These are phyloP conservation scores for Apophysomyces variabilis DNA, from an alignment of 371 early-diverging fungal genomes.

Conservation along the genomic window DNA sequence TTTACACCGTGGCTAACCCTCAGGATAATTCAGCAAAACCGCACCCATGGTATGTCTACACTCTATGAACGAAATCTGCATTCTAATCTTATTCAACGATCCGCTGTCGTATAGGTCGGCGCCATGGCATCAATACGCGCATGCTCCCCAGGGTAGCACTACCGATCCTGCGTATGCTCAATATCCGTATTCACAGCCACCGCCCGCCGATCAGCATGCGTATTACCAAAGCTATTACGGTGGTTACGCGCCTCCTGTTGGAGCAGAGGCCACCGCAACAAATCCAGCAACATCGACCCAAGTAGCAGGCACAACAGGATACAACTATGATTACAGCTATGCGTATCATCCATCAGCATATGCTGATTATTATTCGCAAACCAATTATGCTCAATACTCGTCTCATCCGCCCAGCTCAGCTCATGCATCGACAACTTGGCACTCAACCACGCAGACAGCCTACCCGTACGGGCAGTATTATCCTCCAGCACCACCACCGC, in stretches of 20 bases:
- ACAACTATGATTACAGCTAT: slow-evolving; percentile 29
- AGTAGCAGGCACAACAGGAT: slow-evolving; percentile 13
- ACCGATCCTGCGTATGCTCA: slow-evolving; percentile 28
- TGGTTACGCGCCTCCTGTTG: slow-evolving; percentile 23
- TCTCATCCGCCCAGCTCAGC: slow-evolving; percentile 17
- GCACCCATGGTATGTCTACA: slow-evolving; percentile 28
- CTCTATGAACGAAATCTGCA: not conserved
- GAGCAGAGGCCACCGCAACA: slow-evolving; percentile 12
- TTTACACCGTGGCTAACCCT: slow-evolving; percentile 26
- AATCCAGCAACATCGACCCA: slow-evolving; percentile 11
- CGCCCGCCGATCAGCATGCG: slow-evolving; percentile 27
- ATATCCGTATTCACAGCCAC: slow-evolving; percentile 29
- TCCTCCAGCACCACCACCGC: slow-evolving; percentile 17
- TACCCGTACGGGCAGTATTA: slow-evolving; percentile 19
- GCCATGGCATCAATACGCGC: slow-evolving; percentile 31
- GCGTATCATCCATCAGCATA: slow-evolving; percentile 14
- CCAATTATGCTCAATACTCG: slow-evolving; percentile 17
- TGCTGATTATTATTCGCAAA: slow-evolving; percentile 16
- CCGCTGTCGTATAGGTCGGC: slow-evolving; percentile 19
- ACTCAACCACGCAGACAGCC: slow-evolving; percentile 13
- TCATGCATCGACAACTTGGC: slow-evolving; percentile 14
- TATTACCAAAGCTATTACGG: slow-evolving; percentile 40
- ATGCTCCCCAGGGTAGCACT: slow-evolving; percentile 5
- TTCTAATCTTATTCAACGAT: not conserved
- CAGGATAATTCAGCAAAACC: slow-evolving; percentile 26